phyloP scores from a whole-genome alignment of 768 basidiomycete species.

The Saitozyma sp. region DNA sequence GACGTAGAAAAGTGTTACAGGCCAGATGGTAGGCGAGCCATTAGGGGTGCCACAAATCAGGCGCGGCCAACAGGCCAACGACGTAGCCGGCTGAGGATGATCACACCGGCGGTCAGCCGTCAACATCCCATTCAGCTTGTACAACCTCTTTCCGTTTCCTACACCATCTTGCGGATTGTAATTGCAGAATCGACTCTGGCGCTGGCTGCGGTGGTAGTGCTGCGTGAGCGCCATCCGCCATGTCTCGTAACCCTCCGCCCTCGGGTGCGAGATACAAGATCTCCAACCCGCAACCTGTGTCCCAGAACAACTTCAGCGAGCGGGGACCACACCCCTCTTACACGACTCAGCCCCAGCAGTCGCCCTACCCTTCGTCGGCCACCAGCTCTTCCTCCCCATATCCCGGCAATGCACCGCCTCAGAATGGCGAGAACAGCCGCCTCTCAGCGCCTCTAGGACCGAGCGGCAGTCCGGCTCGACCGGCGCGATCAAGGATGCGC shows the following conservation, averaged over 20 bases:
- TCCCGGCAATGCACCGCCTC: not conserved
- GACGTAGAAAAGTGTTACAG: too few relatives aligned
- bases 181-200: too few relatives aligned
- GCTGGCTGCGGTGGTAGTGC: too few relatives aligned
- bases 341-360: not conserved
- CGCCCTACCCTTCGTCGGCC: conserved; percentile 11
- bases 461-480: conserved; percentile 25
- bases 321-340: conserved; percentile 18
- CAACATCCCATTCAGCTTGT: too few relatives aligned
- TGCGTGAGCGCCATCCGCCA: not conserved
- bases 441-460: conserved; percentile 9
- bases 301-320: conserved; percentile 11
- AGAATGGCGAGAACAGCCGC: conserved; percentile 8
- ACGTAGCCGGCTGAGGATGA: too few relatives aligned
- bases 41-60: too few relatives aligned
- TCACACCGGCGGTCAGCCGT: too few relatives aligned
- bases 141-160: too few relatives aligned
- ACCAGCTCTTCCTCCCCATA: not conserved
- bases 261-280: conserved; percentile 30
- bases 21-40: too few relatives aligned
- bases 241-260: conserved; percentile 24
- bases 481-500: conserved; percentile 35
- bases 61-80: too few relatives aligned
- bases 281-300: conserved; percentile 33
- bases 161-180: too few relatives aligned